These are phyloP conservation scores for Litchi chinensis DNA, from an alignment of 345 rosid genomes.

Conservation along the genomic window DNA sequence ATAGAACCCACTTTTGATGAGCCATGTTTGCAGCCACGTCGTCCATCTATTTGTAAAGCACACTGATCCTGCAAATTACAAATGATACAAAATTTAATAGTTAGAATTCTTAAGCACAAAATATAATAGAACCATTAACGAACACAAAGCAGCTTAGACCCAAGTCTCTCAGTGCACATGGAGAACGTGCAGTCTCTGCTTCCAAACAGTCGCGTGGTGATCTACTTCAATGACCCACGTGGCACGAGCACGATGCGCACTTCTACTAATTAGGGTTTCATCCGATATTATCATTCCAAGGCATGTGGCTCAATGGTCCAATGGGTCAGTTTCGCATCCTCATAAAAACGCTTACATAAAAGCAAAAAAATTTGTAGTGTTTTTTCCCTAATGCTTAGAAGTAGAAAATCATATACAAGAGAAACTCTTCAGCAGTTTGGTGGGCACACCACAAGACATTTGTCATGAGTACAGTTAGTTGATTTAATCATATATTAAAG, in stretches of 20 bases:
- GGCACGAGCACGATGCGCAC: background rate
- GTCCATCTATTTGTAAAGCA: constrained; percentile 12
- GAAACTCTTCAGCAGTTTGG: no score
- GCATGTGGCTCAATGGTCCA: background rate
- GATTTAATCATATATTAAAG: no score
- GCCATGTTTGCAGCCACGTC: constrained; percentile 26
- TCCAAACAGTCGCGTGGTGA: background rate
- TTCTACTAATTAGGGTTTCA: background rate
- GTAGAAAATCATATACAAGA: no score
- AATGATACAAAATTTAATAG: background rate
- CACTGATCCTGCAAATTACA: background rate
- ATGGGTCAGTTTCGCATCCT: background rate
- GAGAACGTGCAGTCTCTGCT: constrained; percentile 30
- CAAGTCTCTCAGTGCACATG: constrained; percentile 19
- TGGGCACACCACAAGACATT: no score
- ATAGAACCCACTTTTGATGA: background rate
- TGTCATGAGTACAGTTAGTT: no score
- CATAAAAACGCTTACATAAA: background rate
- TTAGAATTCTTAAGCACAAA: background rate
- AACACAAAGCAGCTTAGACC: background rate
- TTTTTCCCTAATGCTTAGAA: background rate
- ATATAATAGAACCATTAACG: no score
- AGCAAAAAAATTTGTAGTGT: background rate
- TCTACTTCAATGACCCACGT: background rate
- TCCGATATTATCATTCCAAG: background rate